phyloP scores from a whole-genome alignment of 768 basidiomycete species.

The Amanita brunnescens region DNA sequence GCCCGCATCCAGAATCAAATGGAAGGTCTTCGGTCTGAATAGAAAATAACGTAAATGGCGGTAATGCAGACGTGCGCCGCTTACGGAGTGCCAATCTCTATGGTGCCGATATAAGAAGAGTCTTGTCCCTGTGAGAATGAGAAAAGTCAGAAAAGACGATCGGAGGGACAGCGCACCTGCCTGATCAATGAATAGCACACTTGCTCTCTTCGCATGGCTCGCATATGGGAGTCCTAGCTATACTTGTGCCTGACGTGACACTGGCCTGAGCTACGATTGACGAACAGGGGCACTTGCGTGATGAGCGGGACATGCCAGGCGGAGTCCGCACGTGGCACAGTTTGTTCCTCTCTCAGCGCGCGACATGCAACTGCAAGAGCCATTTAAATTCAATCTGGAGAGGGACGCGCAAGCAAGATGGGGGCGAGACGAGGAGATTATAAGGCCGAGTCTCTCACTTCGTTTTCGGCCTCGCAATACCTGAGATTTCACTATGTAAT shows the following conservation, averaged over 20 bases:
- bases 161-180: constrained; percentile 21
- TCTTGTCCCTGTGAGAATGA: constrained; percentile 34
- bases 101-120: constrained; percentile 45
- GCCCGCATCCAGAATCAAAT: constrained; percentile 86
- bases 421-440: too few relatives aligned
- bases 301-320: constrained; percentile 40
- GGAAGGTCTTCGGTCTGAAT: constrained; percentile 54
- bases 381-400: too few relatives aligned
- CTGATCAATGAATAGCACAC: constrained; percentile 42
- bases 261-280: constrained; percentile 29
- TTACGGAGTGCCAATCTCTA: constrained; percentile 58
- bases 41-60: constrained; percentile 2
- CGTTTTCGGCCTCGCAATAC: too few relatives aligned
- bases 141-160: neutral
- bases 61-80: constrained; percentile 16
- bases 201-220: constrained; percentile 29
- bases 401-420: too few relatives aligned
- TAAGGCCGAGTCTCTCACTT: too few relatives aligned
- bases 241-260: constrained; percentile 44
- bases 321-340: too few relatives aligned
- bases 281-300: constrained; percentile 21
- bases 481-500: too few relatives aligned
- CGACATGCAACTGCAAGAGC: too few relatives aligned
- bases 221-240: constrained; percentile 15
- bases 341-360: too few relatives aligned